Evolutionary conservation across 2,329 filamentous ascomycete genomes (phyloP).

Genomic region (Xylaria sp.): DNA sequence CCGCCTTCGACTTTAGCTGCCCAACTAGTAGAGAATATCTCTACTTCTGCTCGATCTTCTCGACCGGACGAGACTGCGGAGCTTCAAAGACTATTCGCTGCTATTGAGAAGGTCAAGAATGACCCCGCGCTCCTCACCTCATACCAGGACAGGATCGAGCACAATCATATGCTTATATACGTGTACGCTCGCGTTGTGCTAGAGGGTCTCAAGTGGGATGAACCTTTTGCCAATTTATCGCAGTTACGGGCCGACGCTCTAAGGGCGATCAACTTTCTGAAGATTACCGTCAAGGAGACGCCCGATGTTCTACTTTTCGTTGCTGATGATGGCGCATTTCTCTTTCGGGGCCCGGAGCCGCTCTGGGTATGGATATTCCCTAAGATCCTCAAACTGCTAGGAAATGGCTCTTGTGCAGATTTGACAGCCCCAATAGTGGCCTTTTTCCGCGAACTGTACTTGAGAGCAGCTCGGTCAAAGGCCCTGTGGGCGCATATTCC

Average conservation of each 20-base stretch:
- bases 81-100: slow-evolving; percentile 70
- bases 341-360: slow-evolving; percentile 63
- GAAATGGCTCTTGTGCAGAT: slow-evolving; percentile 54
- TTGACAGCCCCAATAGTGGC: slow-evolving; percentile 58
- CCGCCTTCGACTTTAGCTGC: slow-evolving; percentile 85
- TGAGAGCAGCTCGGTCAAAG: slow-evolving; percentile 50
- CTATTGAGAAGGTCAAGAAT: slow-evolving; percentile 61
- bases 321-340: slow-evolving; percentile 47
- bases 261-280: slow-evolving; percentile 79
- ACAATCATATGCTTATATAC: slow-evolving; percentile 86
- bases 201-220: slow-evolving; percentile 69
- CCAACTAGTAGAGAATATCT: slow-evolving; percentile 82
- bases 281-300: slow-evolving; percentile 75
- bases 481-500: slow-evolving; percentile 55
- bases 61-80: slow-evolving; percentile 72
- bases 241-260: slow-evolving; percentile 64
- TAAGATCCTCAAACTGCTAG: slow-evolving; percentile 62
- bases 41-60: slow-evolving; percentile 65
- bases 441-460: slow-evolving; percentile 57
- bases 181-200: slow-evolving; percentile 82
- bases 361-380: slow-evolving; percentile 70
- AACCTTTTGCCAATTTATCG: slow-evolving; percentile 67
- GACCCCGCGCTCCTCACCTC: slow-evolving; percentile 61
- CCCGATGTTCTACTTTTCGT: slow-evolving; percentile 67
- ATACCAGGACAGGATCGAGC: slow-evolving; percentile 68